Conservation (phyloP, 768 basidiomycete species). For the Boletus eberwhitei region DNA sequence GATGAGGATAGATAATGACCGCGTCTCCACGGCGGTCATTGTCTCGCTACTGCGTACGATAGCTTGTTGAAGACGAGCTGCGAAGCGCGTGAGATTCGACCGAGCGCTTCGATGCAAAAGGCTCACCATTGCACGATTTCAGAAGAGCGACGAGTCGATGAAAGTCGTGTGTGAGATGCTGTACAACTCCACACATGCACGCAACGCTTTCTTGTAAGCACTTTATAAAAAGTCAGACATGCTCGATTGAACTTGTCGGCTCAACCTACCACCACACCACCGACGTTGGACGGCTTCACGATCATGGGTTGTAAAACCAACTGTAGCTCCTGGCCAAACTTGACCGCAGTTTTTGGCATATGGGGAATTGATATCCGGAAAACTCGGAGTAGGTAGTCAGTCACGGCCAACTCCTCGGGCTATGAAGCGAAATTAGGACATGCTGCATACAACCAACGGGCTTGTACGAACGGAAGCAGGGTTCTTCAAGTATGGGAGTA, state of each 20-base stretch:
- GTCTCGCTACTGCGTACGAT: slow-evolving; percentile 41
- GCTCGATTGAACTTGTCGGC: neutral
- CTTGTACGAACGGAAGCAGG: slow-evolving; percentile 60
- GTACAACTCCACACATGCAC: slow-evolving; percentile 85
- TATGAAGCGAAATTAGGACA: slow-evolving; percentile 28
- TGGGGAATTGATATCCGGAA: slow-evolving; percentile 82
- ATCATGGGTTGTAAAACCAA: slow-evolving; percentile 85
- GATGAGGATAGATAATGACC: slow-evolving; percentile 65
- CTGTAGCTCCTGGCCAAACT: slow-evolving; percentile 87
- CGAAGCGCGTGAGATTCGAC: slow-evolving; percentile 10
- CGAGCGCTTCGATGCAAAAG: neutral
- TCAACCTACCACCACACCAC: slow-evolving; percentile 58
- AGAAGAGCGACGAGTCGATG: slow-evolving; percentile 71
- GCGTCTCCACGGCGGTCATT: slow-evolving; percentile 48
- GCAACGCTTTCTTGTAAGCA: slow-evolving; percentile 89
- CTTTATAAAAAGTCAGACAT: slow-evolving; percentile 35
- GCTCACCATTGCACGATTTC: slow-evolving; percentile 77
- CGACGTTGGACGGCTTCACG: slow-evolving; percentile 70
- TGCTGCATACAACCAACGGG: neutral
- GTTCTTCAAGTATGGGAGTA: slow-evolving; percentile 89
- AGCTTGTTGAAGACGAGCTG: slow-evolving; percentile 63
- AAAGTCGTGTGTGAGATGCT: slow-evolving; percentile 85
- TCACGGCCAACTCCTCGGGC: slow-evolving; percentile 79
- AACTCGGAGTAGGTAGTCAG: slow-evolving; percentile 85
- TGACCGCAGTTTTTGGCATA: slow-evolving; percentile 86